phyloP scores from a whole-genome alignment of 176 grass and related monocot species.

The Aegilops sharonensis region DNA sequence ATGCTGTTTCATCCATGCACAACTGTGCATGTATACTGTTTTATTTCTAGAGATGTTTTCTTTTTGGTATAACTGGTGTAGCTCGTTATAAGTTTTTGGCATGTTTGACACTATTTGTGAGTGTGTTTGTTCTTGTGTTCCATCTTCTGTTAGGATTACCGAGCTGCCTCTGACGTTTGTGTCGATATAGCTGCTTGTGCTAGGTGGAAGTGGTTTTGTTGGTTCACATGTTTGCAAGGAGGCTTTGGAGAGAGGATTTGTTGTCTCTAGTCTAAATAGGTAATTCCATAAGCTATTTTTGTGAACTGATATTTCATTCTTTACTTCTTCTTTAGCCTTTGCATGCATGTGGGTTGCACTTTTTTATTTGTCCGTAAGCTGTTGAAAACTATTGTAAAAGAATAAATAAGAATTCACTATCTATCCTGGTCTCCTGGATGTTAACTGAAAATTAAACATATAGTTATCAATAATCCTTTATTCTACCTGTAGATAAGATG shows the following conservation, averaged over 20 bases:
- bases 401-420: background rate
- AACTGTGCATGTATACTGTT: background rate
- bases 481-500: background rate
- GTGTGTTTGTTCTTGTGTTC: background rate
- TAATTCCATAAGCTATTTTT: slow-evolving; percentile 23
- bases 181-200: slow-evolving; percentile 63
- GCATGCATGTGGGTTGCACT: background rate
- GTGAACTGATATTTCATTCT: slow-evolving; percentile 3
- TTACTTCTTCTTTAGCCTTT: background rate
- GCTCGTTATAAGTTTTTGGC: background rate
- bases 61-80: background rate
- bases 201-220: slow-evolving; percentile 94
- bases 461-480: background rate
- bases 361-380: slow-evolving; percentile 8
- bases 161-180: slow-evolving; percentile 28
- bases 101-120: background rate
- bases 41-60: background rate
- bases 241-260: slow-evolving; percentile 70
- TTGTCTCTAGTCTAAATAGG: slow-evolving; percentile 92
- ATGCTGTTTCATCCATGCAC: background rate
- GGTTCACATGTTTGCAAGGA: slow-evolving; percentile 94
- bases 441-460: slow-evolving; percentile 7
- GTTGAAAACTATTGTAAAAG: background rate
- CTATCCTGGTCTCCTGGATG: background rate
- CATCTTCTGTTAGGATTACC: slow-evolving; percentile 23